Evolutionary conservation across 352 stramenopile species (phyloP).

Genomic region (Phytophthora sp.): DNA sequence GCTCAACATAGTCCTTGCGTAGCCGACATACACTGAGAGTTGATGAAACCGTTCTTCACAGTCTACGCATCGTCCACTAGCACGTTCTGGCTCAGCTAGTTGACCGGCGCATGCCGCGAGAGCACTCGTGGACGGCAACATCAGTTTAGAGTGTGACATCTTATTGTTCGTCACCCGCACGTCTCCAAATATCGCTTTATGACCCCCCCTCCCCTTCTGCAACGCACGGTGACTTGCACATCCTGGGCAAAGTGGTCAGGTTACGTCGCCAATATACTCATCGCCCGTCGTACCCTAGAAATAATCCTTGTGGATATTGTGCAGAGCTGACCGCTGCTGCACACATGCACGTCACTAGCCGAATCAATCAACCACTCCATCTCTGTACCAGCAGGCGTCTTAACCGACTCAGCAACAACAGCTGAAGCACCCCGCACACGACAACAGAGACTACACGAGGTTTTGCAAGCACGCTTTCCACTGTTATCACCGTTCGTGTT

Average conservation of each 20-base stretch:
- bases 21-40: constrained; percentile 10
- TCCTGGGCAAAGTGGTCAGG: too few relatives aligned
- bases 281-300: neutral
- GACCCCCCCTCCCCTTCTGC: too few relatives aligned
- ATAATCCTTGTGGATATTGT: neutral
- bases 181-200: too few relatives aligned
- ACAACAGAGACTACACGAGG: too few relatives aligned
- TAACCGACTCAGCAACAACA: too few relatives aligned
- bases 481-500: too few relatives aligned
- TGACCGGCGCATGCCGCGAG: constrained; percentile 9
- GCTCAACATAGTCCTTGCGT: neutral
- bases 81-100: constrained; percentile 4
- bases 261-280: constrained; percentile 3
- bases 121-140: neutral
- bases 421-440: too few relatives aligned
- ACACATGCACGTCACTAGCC: too few relatives aligned
- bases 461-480: too few relatives aligned
- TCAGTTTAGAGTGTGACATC: constrained; percentile 8
- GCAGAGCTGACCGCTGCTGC: neutral
- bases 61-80: constrained; percentile 9
- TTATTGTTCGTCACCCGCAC: constrained; percentile 8
- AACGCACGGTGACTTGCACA: too few relatives aligned
- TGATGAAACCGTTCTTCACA: neutral
- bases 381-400: too few relatives aligned
- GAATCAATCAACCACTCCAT: too few relatives aligned